Conservation (phyloP, 139 green algal species). For the Chlorella sp. region DNA sequence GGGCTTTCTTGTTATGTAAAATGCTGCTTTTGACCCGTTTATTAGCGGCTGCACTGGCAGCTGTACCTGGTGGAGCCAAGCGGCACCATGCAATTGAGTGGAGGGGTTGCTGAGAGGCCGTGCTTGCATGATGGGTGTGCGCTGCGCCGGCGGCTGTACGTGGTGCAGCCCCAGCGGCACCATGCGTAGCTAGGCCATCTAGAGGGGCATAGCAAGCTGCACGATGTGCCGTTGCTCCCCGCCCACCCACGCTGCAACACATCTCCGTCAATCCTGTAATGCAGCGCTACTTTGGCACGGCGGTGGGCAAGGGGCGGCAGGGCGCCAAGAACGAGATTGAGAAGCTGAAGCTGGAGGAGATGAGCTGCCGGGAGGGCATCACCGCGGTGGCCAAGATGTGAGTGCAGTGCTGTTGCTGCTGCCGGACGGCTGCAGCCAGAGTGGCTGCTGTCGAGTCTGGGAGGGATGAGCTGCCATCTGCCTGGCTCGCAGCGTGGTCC, state of each 20-base stretch:
- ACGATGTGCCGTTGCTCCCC: too few species aligned
- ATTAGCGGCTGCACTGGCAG: too few species aligned
- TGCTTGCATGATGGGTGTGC: too few species aligned
- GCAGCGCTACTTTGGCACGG: slow-evolving; percentile 92
- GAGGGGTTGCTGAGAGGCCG: neutral
- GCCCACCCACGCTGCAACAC: too few species aligned
- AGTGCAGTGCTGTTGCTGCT: too few species aligned
- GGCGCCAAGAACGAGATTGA: slow-evolving; percentile 98
- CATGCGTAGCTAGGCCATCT: too few species aligned
- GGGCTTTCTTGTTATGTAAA: neutral
- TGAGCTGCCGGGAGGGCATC: slow-evolving; percentile 92
- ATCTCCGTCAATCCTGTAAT: neutral
- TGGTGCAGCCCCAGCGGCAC: slow-evolving; percentile 91
- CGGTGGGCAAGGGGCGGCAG: slow-evolving; percentile 96
- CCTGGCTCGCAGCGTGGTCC: too few species aligned
- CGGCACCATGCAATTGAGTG: slow-evolving; percentile 60
- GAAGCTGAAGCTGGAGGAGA: slow-evolving; percentile 93
- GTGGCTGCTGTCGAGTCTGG: too few species aligned
- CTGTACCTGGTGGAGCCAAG: slow-evolving; percentile 94
- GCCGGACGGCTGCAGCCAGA: too few species aligned
- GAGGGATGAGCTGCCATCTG: too few species aligned
- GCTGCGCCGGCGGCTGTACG: slow-evolving; percentile 69
- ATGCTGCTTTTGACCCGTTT: too few species aligned
- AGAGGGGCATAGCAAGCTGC: too few species aligned
- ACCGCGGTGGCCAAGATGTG: slow-evolving; percentile 92